Percentiles rank a stretch among this genome's conserved stretches.
These are phyloP conservation scores for Fusarium sp. DNA, from an alignment of 2,329 filamentous ascomycete species.

Conservation along the genomic window DNA sequence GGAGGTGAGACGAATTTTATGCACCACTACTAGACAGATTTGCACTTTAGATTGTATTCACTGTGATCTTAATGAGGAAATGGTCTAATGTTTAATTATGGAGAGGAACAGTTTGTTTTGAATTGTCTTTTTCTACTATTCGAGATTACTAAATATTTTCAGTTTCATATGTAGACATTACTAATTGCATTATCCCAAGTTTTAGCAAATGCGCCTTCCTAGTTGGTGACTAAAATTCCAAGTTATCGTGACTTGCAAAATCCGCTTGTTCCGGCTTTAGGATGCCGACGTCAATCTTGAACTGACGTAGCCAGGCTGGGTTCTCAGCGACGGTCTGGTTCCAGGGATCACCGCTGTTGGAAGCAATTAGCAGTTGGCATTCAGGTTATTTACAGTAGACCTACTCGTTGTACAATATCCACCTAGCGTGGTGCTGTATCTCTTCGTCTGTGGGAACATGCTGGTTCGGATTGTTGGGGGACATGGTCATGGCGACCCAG, in stretches of 20 bases:
- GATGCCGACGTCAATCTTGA: neutral
- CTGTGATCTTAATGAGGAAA: neutral
- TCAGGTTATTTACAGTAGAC: neutral
- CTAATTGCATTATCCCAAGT: neutral
- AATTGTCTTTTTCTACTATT: neutral
- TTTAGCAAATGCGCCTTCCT: neutral
- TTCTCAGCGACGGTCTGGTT: neutral
- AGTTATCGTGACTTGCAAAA: neutral
- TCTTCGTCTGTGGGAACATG: constrained; percentile 28
- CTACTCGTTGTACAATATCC: constrained; percentile 8
- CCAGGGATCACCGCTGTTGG: neutral
- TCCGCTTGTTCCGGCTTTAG: neutral
- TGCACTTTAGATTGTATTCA: neutral
- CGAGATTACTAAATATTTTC: neutral
- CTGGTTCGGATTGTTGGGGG: constrained; percentile 24
- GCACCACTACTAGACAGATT: neutral
- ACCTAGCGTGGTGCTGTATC: constrained; percentile 23
- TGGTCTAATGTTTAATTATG: neutral
- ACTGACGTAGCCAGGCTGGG: neutral
- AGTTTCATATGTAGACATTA: neutral
- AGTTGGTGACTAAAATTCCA: neutral
- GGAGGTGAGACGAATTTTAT: neutral
- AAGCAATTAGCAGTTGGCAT: neutral
- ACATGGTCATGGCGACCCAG: constrained; percentile 26
- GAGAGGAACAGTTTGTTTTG: neutral